These are phyloP conservation scores for Mucor sp. DNA, from an alignment of 371 early-diverging fungal genomes.

Conservation along the genomic window DNA sequence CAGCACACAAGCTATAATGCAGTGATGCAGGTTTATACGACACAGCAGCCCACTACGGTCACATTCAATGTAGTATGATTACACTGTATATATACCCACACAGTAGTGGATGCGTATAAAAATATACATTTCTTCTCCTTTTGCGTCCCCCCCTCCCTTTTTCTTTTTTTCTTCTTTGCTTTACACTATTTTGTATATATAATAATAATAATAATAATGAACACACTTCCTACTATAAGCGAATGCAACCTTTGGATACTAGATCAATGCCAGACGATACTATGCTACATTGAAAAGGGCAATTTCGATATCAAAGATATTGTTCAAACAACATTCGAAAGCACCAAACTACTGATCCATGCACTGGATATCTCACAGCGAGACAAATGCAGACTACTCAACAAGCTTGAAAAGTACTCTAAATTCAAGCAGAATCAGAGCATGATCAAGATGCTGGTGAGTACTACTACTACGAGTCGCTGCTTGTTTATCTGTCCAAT, in stretches of 20 bases:
- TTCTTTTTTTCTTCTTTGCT: neutral
- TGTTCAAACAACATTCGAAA: slow-evolving; percentile 6
- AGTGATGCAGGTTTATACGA: too few relatives aligned
- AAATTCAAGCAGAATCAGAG: slow-evolving; percentile 7
- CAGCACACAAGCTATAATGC: too few relatives aligned
- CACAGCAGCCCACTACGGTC: neutral
- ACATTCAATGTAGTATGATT: neutral
- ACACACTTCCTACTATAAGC: slow-evolving; percentile 6
- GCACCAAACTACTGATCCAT: slow-evolving; percentile 7
- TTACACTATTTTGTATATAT: neutral
- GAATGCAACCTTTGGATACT: slow-evolving; percentile 16
- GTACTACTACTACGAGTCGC: too few relatives aligned
- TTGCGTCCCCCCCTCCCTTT: neutral
- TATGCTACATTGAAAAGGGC: slow-evolving; percentile 4
- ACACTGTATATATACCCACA: neutral
- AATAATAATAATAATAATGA: slow-evolving; percentile 10
- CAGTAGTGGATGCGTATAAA: neutral
- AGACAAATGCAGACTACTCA: slow-evolving; percentile 4
- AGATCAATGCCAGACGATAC: slow-evolving; percentile 15
- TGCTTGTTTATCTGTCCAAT: too few relatives aligned
- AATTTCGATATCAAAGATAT: slow-evolving; percentile 5
- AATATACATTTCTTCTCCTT: slow-evolving; percentile 8
- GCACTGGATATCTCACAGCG: slow-evolving; percentile 10
- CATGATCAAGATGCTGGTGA: slow-evolving; percentile 9
- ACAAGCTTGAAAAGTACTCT: slow-evolving; percentile 3